phyloP scores from a whole-genome alignment of 805 yeast genomes.

The Isabelozyma rhagii region DNA sequence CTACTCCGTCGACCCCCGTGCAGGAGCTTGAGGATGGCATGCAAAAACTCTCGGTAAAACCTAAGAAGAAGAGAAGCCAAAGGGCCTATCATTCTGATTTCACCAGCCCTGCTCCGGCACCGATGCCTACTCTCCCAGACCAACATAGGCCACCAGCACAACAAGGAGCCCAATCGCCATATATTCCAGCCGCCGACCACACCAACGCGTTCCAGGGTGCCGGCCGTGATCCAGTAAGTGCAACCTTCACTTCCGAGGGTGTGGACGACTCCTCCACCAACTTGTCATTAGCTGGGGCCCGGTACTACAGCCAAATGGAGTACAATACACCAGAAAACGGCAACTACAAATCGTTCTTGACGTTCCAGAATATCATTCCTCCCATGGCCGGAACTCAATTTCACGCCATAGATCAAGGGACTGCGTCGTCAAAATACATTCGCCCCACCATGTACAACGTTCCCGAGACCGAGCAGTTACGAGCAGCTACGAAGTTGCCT shows the following conservation, averaged over 20 bases:
- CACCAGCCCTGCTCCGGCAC: slow-evolving; percentile 2
- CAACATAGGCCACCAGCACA: not conserved
- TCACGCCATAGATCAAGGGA: slow-evolving; percentile 75
- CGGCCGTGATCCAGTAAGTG: not conserved
- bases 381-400: slow-evolving; percentile 78
- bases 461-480: slow-evolving; percentile 69
- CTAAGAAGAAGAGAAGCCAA: slow-evolving; percentile 26
- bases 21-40: slow-evolving; percentile 3
- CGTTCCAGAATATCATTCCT: slow-evolving; percentile 76
- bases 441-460: slow-evolving; percentile 78
- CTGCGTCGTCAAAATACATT: slow-evolving; percentile 75
- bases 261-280: slow-evolving; percentile 3
- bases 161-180: not conserved
- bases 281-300: slow-evolving; percentile 10
- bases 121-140: slow-evolving; percentile 1
- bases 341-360: slow-evolving; percentile 46
- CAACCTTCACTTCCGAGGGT: not conserved
- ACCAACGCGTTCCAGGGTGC: not conserved
- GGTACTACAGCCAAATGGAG: slow-evolving; percentile 21
- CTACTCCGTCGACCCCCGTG: slow-evolving; percentile 1
- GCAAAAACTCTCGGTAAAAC: slow-evolving; percentile 5
- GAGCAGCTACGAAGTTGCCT: slow-evolving; percentile 72
- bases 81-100: slow-evolving; percentile 22
- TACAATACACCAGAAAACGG: slow-evolving; percentile 17
- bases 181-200: slow-evolving; percentile 1